phyloP scores from a whole-genome alignment of 83 land plant species.

The Isoetes engelmannii region DNA sequence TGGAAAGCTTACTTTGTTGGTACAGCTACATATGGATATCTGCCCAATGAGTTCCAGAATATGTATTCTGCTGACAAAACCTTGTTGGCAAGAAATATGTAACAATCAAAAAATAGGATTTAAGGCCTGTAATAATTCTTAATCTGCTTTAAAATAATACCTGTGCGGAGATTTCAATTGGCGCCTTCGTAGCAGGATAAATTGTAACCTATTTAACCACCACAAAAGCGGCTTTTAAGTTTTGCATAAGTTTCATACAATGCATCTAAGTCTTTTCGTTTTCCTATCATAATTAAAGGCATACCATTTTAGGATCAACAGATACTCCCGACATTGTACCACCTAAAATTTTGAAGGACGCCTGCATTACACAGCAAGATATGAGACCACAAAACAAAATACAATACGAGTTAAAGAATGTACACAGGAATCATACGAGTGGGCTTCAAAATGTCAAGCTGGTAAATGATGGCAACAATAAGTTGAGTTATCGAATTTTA shows the following conservation, averaged over 20 bases:
- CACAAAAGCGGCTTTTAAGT: neutral
- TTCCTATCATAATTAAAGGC: neutral
- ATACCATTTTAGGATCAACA: conserved; percentile 30
- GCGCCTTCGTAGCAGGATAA: conserved; percentile 29
- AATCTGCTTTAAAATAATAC: conserved; percentile 1
- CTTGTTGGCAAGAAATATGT: neutral
- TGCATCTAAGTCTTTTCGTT: neutral
- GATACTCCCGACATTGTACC: conserved; percentile 42
- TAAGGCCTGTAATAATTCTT: neutral
- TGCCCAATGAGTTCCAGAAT: conserved; percentile 37
- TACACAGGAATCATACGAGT: too few species aligned
- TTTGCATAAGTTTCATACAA: neutral
- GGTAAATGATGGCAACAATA: too few species aligned
- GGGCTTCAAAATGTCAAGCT: too few species aligned
- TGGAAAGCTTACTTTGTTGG: neutral
- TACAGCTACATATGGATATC: conserved; percentile 33
- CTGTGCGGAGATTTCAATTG: conserved; percentile 36
- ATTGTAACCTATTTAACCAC: conserved; percentile 21
- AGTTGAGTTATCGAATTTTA: too few species aligned
- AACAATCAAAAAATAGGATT: neutral
- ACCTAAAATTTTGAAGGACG: conserved; percentile 34
- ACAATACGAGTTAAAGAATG: too few species aligned
- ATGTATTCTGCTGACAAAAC: conserved; percentile 34
- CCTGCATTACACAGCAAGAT: conserved; percentile 18
- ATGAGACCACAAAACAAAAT: neutral